Percentiles rank a stretch among this genome's conserved stretches.
Conservation (phyloP, 331 rosid genomes). For the Quercus tomentella region DNA sequence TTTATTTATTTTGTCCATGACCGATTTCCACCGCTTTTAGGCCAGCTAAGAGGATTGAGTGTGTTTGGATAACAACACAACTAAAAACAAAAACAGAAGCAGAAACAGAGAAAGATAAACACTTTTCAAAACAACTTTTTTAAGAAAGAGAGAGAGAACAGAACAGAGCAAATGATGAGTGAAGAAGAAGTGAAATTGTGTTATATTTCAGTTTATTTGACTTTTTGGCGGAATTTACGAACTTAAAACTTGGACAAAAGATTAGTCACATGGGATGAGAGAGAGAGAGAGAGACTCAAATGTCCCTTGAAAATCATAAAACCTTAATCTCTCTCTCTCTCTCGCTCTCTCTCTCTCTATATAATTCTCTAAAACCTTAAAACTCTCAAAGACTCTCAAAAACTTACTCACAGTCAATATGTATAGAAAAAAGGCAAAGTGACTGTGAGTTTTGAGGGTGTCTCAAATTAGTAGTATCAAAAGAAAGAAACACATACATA, state of each 20-base stretch:
- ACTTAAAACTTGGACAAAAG: slow-evolving; percentile 5
- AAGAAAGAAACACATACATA: not conserved
- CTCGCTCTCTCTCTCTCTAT: not conserved
- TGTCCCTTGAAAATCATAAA: slow-evolving; percentile 20
- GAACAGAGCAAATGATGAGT: slow-evolving; percentile 25
- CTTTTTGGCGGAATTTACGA: not conserved
- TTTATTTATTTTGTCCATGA: not conserved
- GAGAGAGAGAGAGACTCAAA: not conserved
- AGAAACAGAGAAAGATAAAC: not conserved
- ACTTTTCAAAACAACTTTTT: not conserved
- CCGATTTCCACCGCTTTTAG: not conserved
- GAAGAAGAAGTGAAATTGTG: not conserved
- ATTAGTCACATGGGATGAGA: not conserved
- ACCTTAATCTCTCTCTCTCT: not conserved
- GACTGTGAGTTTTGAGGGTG: not conserved
- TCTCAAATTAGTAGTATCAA: slow-evolving; percentile 12
- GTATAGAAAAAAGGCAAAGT: not conserved
- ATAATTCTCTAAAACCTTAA: slow-evolving; percentile 4
- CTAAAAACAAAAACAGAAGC: not conserved
- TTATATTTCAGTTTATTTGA: not conserved
- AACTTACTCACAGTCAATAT: not conserved
- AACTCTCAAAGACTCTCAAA: slow-evolving; percentile 9
- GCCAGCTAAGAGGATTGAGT: not conserved
- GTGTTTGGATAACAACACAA: not conserved
- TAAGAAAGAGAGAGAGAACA: not conserved